Evolutionary conservation across 768 basidiomycete genomes (phyloP).

Genomic region (Amyloporia xantha): DNA sequence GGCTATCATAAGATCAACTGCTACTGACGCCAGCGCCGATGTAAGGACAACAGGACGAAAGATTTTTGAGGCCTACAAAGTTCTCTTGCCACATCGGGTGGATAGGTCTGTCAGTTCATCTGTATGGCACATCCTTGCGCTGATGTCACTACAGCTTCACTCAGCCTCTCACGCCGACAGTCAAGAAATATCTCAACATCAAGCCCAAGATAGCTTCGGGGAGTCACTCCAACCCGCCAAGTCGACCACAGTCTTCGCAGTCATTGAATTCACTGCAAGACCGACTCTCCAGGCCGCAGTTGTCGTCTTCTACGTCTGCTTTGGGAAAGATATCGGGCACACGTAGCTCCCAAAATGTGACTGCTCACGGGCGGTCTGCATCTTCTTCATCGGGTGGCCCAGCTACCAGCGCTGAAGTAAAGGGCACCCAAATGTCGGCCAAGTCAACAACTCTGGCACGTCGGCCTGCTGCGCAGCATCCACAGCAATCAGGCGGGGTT

Average conservation of each 20-base stretch:
- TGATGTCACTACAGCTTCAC: constrained; percentile 46
- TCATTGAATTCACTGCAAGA: constrained; percentile 14
- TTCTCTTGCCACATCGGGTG: constrained; percentile 61
- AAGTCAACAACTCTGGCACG: neutral
- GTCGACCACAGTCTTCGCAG: constrained; percentile 21
- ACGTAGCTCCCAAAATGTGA: neutral
- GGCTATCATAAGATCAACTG: constrained; percentile 56
- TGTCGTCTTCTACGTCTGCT: constrained; percentile 6
- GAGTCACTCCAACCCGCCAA: constrained; percentile 19
- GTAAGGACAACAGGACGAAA: constrained; percentile 63
- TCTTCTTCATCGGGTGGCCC: constrained; percentile 7
- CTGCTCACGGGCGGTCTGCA: constrained; percentile 5
- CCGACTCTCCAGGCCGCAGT: neutral
- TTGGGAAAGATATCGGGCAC: neutral
- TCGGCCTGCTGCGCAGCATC: neutral
- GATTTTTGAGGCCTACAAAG: constrained; percentile 71
- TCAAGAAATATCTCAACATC: constrained; percentile 68
- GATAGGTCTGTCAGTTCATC: constrained; percentile 44
- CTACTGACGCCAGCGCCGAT: constrained; percentile 70
- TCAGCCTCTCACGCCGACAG: constrained; percentile 66
- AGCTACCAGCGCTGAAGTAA: neutral
- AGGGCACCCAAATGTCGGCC: neutral
- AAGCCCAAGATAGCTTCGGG: constrained; percentile 17
- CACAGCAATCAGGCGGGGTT: neutral
- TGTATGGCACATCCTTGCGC: constrained; percentile 3